Conservation (phyloP, 148 eudicot genomes). For the Suaeda aralocaspica region DNA sequence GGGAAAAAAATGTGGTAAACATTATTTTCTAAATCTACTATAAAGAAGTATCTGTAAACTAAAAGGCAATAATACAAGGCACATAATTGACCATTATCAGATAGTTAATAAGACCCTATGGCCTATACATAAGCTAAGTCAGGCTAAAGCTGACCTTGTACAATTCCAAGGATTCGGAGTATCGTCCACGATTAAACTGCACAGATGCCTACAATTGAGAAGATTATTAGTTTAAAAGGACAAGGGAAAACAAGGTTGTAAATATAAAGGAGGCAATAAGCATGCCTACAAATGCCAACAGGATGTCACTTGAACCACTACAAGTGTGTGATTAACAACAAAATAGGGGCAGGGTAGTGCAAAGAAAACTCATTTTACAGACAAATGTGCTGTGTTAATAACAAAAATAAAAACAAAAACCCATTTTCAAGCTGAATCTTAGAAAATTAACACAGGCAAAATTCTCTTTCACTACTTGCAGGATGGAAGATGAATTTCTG, state of each 20-base stretch:
- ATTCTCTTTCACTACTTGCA: too few relatives aligned
- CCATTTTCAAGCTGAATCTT: neutral
- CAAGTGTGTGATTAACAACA: neutral
- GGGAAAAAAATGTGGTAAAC: neutral
- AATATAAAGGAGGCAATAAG: neutral
- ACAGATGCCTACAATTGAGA: slow-evolving; percentile 74
- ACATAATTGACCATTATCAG: neutral
- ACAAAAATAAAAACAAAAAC: neutral
- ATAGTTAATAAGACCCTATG: neutral
- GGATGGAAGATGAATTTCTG: too few relatives aligned
- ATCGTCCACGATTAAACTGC: slow-evolving; percentile 81
- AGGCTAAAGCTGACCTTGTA: slow-evolving; percentile 64
- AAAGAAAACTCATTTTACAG: too few relatives aligned
- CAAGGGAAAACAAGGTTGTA: neutral
- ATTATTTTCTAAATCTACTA: slow-evolving; percentile 9
- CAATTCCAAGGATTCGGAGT: slow-evolving; percentile 75
- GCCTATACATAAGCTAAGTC: slow-evolving; percentile 1
- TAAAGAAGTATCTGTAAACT: slow-evolving; percentile 8
- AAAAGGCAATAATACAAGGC: neutral
- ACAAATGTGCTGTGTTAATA: too few relatives aligned
- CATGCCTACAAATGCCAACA: neutral
- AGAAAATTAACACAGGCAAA: too few relatives aligned
- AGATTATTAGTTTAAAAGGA: slow-evolving; percentile 17
- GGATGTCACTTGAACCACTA: neutral
- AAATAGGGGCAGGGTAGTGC: neutral